Conservation (phyloP, 345 rosid genomes). For the Firmiana major region DNA sequence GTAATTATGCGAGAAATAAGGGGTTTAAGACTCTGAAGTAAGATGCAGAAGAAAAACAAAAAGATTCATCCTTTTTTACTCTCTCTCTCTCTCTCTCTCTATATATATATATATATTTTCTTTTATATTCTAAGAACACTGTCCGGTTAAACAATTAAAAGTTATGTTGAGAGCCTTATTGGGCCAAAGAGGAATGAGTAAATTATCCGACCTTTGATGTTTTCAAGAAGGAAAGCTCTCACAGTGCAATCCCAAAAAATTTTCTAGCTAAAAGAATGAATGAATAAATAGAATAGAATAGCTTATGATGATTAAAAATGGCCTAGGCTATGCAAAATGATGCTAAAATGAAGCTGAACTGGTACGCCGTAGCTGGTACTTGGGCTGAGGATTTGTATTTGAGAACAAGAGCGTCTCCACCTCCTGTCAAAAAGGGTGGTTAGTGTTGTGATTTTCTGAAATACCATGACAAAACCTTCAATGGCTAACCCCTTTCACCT, state of each 20-base stretch:
- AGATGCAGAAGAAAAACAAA: too few species aligned
- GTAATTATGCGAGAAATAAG: too few species aligned
- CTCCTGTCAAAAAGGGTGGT: background rate
- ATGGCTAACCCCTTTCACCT: too few species aligned
- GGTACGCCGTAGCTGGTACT: conserved; percentile 9
- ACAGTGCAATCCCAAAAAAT: background rate
- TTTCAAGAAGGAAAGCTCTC: background rate
- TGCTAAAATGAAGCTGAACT: conserved; percentile 13
- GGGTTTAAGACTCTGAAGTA: too few species aligned
- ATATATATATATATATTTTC: too few species aligned
- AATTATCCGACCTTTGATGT: too few species aligned
- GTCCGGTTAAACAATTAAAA: too few species aligned
- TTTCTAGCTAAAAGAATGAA: too few species aligned
- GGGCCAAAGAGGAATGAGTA: background rate
- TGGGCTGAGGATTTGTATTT: background rate
- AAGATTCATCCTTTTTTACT: too few species aligned
- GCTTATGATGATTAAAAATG: background rate
- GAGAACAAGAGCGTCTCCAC: background rate
- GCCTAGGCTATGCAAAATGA: background rate
- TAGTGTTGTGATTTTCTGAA: background rate
- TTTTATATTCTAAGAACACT: too few species aligned
- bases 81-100: too few species aligned
- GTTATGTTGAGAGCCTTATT: background rate
- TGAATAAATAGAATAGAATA: background rate
- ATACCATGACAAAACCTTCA: too few species aligned